phyloP scores from a whole-genome alignment of 345 rosid species.

The Odontarrhena argentea region DNA sequence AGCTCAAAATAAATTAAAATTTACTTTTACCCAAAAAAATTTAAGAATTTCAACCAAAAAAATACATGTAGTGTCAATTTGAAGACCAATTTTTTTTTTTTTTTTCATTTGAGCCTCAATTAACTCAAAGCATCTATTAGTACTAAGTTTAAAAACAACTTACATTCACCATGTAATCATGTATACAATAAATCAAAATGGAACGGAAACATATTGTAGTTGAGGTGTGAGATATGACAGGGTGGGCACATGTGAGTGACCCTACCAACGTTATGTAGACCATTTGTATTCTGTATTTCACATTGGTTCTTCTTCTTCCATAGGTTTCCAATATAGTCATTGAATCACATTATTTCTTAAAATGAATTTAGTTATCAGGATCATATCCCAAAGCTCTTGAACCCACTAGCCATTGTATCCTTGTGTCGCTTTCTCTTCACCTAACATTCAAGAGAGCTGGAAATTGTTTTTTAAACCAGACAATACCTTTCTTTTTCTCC shows the following conservation, averaged over 20 bases:
- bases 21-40: too few relatives aligned
- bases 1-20: too few relatives aligned
- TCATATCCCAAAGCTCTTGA: conserved; percentile 5
- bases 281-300: conserved; percentile 21
- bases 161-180: neutral
- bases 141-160: too few relatives aligned
- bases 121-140: too few relatives aligned
- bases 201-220: conserved; percentile 12
- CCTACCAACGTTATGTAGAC: conserved; percentile 30
- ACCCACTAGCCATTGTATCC: conserved; percentile 8
- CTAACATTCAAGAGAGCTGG: neutral
- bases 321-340: neutral
- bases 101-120: too few relatives aligned
- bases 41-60: too few relatives aligned
- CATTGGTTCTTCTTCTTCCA: conserved; percentile 1
- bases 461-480: neutral
- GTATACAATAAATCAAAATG: conserved; percentile 14
- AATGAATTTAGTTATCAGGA: neutral
- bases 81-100: too few relatives aligned
- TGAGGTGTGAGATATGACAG: conserved; percentile 34
- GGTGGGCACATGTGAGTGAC: conserved; percentile 41
- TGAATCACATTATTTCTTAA: too few relatives aligned
- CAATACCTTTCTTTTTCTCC: conserved; percentile 29
- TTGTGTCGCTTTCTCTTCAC: conserved; percentile 17
- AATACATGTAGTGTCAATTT: too few relatives aligned